Conservation (phyloP, 805 yeast species). For the Metschnikowia bowlesiae region DNA sequence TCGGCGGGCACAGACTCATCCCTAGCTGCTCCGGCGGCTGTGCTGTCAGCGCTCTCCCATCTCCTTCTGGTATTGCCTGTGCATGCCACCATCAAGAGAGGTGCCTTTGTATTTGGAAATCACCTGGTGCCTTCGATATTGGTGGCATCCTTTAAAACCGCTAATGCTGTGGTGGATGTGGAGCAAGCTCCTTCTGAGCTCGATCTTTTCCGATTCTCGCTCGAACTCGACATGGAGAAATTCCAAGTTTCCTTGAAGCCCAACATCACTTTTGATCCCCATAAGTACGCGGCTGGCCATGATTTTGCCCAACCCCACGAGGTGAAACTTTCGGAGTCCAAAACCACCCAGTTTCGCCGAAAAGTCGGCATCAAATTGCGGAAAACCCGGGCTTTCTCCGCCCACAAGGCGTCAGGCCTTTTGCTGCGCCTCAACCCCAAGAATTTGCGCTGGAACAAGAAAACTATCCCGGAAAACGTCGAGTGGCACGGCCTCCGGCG, state of each 20-base stretch:
- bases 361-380: neutral
- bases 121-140: conserved; percentile 67
- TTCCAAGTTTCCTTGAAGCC: conserved; percentile 63
- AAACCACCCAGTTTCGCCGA: neutral
- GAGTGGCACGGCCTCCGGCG: conserved; percentile 78
- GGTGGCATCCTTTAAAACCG: conserved; percentile 54
- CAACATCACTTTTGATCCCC: conserved; percentile 56
- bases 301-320: neutral
- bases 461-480: conserved; percentile 1
- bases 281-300: conserved; percentile 2
- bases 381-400: neutral
- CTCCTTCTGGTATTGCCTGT: conserved; percentile 53
- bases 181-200: conserved; percentile 38
- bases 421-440: neutral
- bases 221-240: conserved; percentile 44
- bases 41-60: conserved; percentile 7
- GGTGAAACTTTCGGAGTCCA: neutral
- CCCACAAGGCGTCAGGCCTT: neutral
- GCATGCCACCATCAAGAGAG: conserved; percentile 52
- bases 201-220: conserved; percentile 53
- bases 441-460: neutral
- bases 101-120: conserved; percentile 79
- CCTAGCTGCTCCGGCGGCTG: neutral
- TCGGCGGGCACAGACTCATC: conserved; percentile 4
- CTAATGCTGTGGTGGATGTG: conserved; percentile 57